Percentiles rank a stretch among this genome's conserved stretches.
phyloP scores from a whole-genome alignment of 768 basidiomycete genomes.

The Arthromyces matolae region DNA sequence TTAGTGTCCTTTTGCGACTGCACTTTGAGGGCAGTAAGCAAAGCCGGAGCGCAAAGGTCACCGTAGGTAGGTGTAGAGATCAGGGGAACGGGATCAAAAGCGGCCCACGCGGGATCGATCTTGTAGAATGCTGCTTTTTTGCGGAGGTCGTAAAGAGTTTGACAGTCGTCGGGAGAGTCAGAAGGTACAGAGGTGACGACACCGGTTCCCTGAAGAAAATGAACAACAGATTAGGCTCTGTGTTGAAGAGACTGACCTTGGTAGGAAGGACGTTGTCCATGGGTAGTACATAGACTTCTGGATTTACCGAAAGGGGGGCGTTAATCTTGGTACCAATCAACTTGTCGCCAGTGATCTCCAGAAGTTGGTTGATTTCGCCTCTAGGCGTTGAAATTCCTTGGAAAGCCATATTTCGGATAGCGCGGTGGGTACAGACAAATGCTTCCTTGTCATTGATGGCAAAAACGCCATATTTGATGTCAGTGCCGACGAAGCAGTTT shows the following conservation, averaged over 20 bases:
- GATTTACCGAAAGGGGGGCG: slow-evolving; percentile 78
- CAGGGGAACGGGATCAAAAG: slow-evolving; percentile 83
- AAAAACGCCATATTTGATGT: slow-evolving; percentile 90
- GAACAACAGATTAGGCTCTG: not conserved
- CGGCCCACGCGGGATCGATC: slow-evolving; percentile 85
- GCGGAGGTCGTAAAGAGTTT: slow-evolving; percentile 83
- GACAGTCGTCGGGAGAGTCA: slow-evolving; percentile 96
- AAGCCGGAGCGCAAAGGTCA: slow-evolving; percentile 77
- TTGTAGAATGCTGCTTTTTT: slow-evolving; percentile 98
- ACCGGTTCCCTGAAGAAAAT: slow-evolving; percentile 71
- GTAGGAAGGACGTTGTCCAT: slow-evolving; percentile 98
- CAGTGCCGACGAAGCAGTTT: slow-evolving; percentile 91
- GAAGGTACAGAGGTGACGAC: slow-evolving; percentile 98
- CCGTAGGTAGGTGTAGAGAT: slow-evolving; percentile 91
- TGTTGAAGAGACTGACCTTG: slow-evolving; percentile 48
- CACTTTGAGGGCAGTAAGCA: slow-evolving; percentile 89
- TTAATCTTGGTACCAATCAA: slow-evolving; percentile 87
- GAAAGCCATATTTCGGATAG: slow-evolving; percentile 97
- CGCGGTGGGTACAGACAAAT: slow-evolving; percentile 83
- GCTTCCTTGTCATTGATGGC: slow-evolving; percentile 84
- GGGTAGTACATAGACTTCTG: slow-evolving; percentile 93
- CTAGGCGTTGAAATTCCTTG: slow-evolving; percentile 77
- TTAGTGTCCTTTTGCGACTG: slow-evolving; percentile 92
- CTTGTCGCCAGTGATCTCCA: slow-evolving; percentile 73
- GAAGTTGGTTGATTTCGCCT: slow-evolving; percentile 69